phyloP scores from a whole-genome alignment of 495 filamentous ascomycete species.

The Penicillium alfredii region DNA sequence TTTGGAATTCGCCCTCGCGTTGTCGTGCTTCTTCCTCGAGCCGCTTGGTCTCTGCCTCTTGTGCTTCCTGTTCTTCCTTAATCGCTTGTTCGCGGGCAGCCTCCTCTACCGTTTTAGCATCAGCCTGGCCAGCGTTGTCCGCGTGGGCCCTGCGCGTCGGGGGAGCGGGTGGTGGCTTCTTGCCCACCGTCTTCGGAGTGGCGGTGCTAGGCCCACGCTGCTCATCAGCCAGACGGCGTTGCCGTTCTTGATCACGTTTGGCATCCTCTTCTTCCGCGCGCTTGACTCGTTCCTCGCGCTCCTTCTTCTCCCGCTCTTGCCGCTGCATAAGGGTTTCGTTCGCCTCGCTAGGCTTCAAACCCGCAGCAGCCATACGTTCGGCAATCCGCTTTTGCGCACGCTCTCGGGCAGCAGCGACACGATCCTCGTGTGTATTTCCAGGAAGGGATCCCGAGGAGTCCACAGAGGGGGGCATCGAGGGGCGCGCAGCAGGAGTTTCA shows the following conservation, averaged over 20 bases:
- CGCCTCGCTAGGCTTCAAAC: constrained; percentile 66
- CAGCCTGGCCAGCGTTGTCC: constrained; percentile 54
- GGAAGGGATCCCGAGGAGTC: constrained; percentile 42
- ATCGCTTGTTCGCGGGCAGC: constrained; percentile 54
- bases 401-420: constrained; percentile 93
- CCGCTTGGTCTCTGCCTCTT: constrained; percentile 64
- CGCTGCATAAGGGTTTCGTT: constrained; percentile 77
- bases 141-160: constrained; percentile 68
- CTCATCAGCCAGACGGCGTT: constrained; percentile 80
- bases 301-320: constrained; percentile 79
- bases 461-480: constrained; percentile 38
- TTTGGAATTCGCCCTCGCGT: constrained; percentile 72
- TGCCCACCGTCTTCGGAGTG: constrained; percentile 49
- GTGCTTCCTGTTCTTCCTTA: constrained; percentile 67
- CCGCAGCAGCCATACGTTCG: constrained; percentile 90
- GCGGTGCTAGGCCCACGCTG: constrained; percentile 57
- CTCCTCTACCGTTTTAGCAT: constrained; percentile 53
- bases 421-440: constrained; percentile 83
- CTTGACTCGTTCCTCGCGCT: constrained; percentile 75
- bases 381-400: constrained; percentile 97
- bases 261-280: constrained; percentile 94
- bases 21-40: constrained; percentile 72
- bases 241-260: constrained; percentile 81
- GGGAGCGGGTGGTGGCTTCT: constrained; percentile 80
- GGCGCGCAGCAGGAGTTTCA: constrained; percentile 26